A percentile compares a stretch with the other conserved stretches of the same genome.
Evolutionary conservation across 2,329 filamentous ascomycete species (phyloP).

Genomic region (Esteya vermicola): DNA sequence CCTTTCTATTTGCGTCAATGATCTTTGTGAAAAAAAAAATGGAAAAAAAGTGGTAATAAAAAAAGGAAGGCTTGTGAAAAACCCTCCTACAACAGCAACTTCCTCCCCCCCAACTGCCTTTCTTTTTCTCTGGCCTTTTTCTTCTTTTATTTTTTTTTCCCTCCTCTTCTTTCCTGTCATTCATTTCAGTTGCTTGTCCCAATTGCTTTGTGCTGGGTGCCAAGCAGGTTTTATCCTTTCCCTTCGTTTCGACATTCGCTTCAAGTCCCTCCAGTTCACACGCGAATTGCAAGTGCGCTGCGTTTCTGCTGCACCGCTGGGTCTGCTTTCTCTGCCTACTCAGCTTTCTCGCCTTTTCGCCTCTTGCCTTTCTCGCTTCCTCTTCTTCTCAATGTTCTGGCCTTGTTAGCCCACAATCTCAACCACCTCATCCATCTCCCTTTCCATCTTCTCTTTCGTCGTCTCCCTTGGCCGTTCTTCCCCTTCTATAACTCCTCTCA

Average conservation of each 20-base stretch:
- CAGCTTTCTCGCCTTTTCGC: neutral
- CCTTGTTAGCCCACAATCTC: neutral
- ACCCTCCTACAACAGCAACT: neutral
- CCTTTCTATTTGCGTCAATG: slow-evolving; percentile 1
- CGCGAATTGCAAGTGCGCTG: neutral
- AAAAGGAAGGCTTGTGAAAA: slow-evolving; percentile 1
- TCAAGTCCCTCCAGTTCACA: neutral
- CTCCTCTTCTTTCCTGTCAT: neutral
- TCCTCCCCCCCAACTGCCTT: neutral
- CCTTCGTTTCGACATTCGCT: neutral
- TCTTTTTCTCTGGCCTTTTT: neutral
- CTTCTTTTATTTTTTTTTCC: neutral
- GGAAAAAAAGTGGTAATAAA: too few relatives aligned
- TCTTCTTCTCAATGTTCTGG: neutral
- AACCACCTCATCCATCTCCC: neutral
- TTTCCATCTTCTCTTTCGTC: neutral
- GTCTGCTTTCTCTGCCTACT: neutral
- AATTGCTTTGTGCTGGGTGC: neutral
- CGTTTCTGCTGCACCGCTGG: neutral
- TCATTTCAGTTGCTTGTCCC: neutral
- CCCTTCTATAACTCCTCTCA: neutral
- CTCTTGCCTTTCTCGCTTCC: neutral
- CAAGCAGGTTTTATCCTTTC: neutral
- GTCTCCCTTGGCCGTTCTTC: neutral
- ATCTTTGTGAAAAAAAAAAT: neutral